phyloP scores from a whole-genome alignment of 2,329 filamentous ascomycete species.

The Aureobasidium uvarum region DNA sequence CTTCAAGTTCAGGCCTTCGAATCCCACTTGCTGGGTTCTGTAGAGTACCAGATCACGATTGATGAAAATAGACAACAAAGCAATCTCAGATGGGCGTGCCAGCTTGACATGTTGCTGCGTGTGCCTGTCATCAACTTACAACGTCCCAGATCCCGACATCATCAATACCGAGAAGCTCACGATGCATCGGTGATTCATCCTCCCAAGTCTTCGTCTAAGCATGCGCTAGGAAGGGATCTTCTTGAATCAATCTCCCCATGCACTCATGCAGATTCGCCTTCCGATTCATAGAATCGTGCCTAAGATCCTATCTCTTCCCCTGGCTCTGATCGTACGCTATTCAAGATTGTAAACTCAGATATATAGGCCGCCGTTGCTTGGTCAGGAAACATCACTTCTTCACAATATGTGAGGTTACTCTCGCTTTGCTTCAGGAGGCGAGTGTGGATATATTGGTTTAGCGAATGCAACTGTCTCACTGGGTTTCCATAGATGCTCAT shows the following conservation, averaged over 20 bases:
- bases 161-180: neutral
- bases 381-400: neutral
- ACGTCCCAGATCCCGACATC: neutral
- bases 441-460: conserved; percentile 13
- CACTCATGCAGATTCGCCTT: conserved; percentile 14
- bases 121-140: neutral
- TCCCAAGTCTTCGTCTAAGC: neutral
- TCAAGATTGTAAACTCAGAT: neutral
- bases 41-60: neutral
- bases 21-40: neutral
- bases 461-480: conserved; percentile 18
- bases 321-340: conserved; percentile 10
- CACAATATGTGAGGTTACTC: neutral
- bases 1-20: conserved; percentile 13
- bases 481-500: neutral
- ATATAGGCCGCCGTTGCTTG: neutral
- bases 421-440: conserved; percentile 15
- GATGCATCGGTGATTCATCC: conserved; percentile 24
- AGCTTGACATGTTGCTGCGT: neutral
- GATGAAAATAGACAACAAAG: neutral
- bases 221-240: conserved; percentile 14
- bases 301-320: neutral
- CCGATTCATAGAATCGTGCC: neutral
- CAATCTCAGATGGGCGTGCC: conserved; percentile 1
- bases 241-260: conserved; percentile 3